Base-by-base conservation (phyloP, 441 rosid genomes). In the Mallotus repandus region DNA sequence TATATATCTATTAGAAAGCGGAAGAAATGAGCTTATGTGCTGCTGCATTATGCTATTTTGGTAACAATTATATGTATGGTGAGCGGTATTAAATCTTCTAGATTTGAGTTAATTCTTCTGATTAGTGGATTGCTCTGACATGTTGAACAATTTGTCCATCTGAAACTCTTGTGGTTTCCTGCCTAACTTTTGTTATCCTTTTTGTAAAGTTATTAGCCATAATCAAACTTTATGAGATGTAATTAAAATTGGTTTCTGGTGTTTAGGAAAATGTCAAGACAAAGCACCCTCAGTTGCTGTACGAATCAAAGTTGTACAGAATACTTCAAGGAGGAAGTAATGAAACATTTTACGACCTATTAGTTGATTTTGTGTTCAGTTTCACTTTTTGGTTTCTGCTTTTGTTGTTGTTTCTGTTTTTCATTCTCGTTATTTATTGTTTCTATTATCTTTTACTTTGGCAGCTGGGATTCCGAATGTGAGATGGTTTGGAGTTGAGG, bases 271-370 rank as follows among this genome's bases (percentile, higher is more conserved):
- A 82, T 84, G 93, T 93, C 79, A 93, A 93, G 81, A 93, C 99
- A 4, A 95, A 93, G 82, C 98, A 91, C 85, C 99, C 99, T 22
- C 99, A 95, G 84, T 83, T 95, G 84, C 87, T 93, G 16, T 93
- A 93, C 68, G 99, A 95, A 77, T 94, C 97, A 0, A 94, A 94
- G 84, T 76, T 94, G 46, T 94, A 94, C 89, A 89, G 92, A 78
- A 89, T 95, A 71, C 89, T 95, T 32, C 99, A 95, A 61, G 99
- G 97, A 85, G 99, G 99, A 91, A 93, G 99, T 95, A 92, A 82
- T 69, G 71, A 58, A 35, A 58, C 48, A 13, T 76, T 71, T 79
- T 45, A 10, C 46, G 53, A 52, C 54, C 9, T 59, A 53, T 41
- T 49, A 19, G 9, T 66, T 41, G 8, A 32, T 55, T 15, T 72